Evolutionary conservation across 495 filamentous ascomycete genomes (phyloP), one percentile per base, ranked within the genome.

Genomic region (Cetradonia linearis): DNA sequence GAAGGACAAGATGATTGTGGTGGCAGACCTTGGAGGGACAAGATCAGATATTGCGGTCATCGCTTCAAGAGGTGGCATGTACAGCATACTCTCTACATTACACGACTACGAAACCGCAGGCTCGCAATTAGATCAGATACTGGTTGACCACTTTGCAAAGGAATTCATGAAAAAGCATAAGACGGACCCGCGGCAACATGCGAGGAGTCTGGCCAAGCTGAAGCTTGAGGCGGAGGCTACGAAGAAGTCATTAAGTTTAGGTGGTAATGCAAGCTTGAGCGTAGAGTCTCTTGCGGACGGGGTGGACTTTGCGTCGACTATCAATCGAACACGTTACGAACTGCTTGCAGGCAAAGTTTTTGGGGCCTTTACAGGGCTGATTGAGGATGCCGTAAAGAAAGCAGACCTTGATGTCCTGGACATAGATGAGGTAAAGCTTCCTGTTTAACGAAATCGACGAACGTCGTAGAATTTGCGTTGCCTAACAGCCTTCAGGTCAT

Each of bases 91-190:
- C 16, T 90, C 94, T 5, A 95, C 92, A 36, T 83, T 85, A 16
- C 93, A 98, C 73, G 93, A 98, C 77, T 96, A 94, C 71, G 89
- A 95, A 69, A 86, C 88, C 60, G 82, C 85, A 53, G 93, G 93
- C 66, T 73, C 80, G 28, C 82, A 87, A 49, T 76, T 98, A 37
- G 93, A 98, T 74, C 80, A 91, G 68, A 84, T 94, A 38, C 79
- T 98, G 50, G 86, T 96, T 65, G 91, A 97, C 70, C 84, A 96
- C 78, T 96, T 96, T 67, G 86, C 93, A 60, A 97, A 98, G 80
- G 93, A 96, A 72, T 98, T 98, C 75, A 78, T 92, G 64, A 96
- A 97, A 82, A 90, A 94, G 77, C 76, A 92, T 72, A 89, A 90
- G 71, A 81, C 78, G 52, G 93, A 98, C 70, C 93, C 94, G 28